Conservation (phyloP, 805 yeast genomes). For the Candida fluviatilis region DNA sequence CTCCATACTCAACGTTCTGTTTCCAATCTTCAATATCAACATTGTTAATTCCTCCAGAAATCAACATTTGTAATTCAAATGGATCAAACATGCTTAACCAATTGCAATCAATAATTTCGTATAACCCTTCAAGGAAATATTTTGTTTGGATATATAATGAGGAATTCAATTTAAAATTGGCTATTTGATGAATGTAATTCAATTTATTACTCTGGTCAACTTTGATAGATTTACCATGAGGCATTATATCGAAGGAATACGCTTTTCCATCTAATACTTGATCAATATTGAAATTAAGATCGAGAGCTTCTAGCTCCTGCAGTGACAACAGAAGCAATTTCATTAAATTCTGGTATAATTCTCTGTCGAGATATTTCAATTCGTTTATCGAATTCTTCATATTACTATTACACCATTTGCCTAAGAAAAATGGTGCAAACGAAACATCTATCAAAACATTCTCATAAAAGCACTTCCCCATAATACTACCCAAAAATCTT, state of each 20-base stretch:
- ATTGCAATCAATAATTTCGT: slow-evolving; percentile 57
- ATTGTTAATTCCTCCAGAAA: slow-evolving; percentile 71
- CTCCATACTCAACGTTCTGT: slow-evolving; percentile 61
- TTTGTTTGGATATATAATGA: slow-evolving; percentile 55
- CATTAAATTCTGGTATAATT: slow-evolving; percentile 59
- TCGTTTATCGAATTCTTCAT: slow-evolving; percentile 72
- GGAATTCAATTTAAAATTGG: slow-evolving; percentile 74
- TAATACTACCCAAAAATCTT: slow-evolving; percentile 71
- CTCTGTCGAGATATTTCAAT: slow-evolving; percentile 63
- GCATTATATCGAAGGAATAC: slow-evolving; percentile 51
- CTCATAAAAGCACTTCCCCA: slow-evolving; percentile 89
- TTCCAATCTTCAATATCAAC: slow-evolving; percentile 70
- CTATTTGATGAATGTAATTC: slow-evolving; percentile 70
- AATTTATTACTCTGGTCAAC: slow-evolving; percentile 61
- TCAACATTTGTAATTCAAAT: slow-evolving; percentile 74
- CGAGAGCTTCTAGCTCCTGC: slow-evolving; percentile 54
- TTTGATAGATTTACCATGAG: slow-evolving; percentile 48
- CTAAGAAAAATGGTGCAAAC: slow-evolving; percentile 81
- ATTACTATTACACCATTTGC: slow-evolving; percentile 52
- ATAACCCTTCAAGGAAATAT: slow-evolving; percentile 67
- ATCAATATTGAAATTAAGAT: slow-evolving; percentile 62
- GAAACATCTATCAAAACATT: slow-evolving; percentile 74
- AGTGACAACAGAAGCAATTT: slow-evolving; percentile 55
- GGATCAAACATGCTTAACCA: slow-evolving; percentile 89
- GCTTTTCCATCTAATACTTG: slow-evolving; percentile 39